phyloP scores from a whole-genome alignment of 148 eudicot species.

The Spergularia marina region DNA sequence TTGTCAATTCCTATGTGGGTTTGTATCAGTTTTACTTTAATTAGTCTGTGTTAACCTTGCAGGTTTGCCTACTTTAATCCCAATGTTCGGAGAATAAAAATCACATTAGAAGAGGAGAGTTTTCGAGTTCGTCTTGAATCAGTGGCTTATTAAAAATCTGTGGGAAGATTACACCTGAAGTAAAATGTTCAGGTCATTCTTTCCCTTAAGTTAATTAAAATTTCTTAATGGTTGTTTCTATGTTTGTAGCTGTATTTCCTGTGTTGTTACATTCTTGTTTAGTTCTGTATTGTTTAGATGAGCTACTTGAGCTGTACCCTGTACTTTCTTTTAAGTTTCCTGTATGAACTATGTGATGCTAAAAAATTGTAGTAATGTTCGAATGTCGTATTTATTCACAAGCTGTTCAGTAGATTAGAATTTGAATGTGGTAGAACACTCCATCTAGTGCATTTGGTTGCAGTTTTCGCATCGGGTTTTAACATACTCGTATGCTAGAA shows the following conservation, averaged over 20 bases:
- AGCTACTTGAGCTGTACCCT: slow-evolving; percentile 43
- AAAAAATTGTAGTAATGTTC: slow-evolving; percentile 27
- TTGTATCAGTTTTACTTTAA: neutral
- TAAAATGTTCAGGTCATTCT: slow-evolving; percentile 47
- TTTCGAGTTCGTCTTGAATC: slow-evolving; percentile 28
- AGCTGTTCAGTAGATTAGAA: no score
- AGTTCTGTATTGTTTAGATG: slow-evolving; percentile 23
- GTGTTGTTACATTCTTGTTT: neutral
- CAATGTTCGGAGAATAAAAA: neutral
- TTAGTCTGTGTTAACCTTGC: neutral
- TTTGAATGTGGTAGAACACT: no score
- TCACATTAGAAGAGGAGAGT: slow-evolving; percentile 22
- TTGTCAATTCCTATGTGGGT: neutral
- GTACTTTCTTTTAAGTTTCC: slow-evolving; percentile 26
- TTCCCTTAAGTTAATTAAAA: slow-evolving; percentile 22
- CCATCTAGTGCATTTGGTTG: neutral
- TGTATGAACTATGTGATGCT: slow-evolving; percentile 28
- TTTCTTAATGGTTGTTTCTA: slow-evolving; percentile 30
- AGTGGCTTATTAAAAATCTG: slow-evolving; percentile 40
- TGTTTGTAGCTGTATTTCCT: slow-evolving; percentile 7
- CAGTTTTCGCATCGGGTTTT: neutral
- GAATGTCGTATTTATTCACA: neutral
- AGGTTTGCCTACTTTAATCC: slow-evolving; percentile 12
- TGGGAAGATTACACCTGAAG: slow-evolving; percentile 52
- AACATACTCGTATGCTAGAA: neutral